Evolutionary conservation across 768 basidiomycete genomes (phyloP), one percentile per base, ranked within the genome.

Genomic region (Boletus subcaerulescens): DNA sequence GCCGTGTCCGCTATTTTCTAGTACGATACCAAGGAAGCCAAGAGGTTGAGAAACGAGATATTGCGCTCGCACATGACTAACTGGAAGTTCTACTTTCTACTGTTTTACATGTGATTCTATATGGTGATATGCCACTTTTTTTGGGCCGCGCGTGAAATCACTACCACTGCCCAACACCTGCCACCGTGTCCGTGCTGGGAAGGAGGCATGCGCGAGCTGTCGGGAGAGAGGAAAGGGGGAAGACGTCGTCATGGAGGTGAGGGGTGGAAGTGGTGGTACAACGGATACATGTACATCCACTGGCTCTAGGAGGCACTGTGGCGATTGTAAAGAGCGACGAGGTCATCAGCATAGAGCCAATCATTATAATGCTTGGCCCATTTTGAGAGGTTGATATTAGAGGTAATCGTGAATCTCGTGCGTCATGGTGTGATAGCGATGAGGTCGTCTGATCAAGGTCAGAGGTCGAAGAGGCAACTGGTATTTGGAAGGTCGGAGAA

Each of bases 131-230:
- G 8, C 29, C 29, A 29, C 29, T 9, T 29, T 29, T 22, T 29
- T 29, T 29, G 29, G 29, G 29, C 29, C 29, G 8, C 29, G 29
- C 29, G 8, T 29, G 29, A 9, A 29, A 29, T 8, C 29, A 29
- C 29, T 29, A 29, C 9, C 29, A 29, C 9, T 9, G 1, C 29
- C 29, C 26, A 29, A 1, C 9, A 29, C 26, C 26, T 29, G 26
- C 9, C 26, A 29, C 24, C 24, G 29, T 29, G 8, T 29, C 56
- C 51, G 40, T 41, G 29, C 60, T 59, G 45, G 60, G 50, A 56
- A 62, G 14, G 39, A 50, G 36, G 55, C 5, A 36, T 46, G 24
- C 45, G 41, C 45, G 32, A 49, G 59, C 53, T 61, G 22, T 33
- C 17, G 20, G 8, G n/a, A 26, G 10, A 12, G 20, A 2, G 22